Conservation (phyloP, 768 basidiomycete species). For the Mycena epipterygia region DNA sequence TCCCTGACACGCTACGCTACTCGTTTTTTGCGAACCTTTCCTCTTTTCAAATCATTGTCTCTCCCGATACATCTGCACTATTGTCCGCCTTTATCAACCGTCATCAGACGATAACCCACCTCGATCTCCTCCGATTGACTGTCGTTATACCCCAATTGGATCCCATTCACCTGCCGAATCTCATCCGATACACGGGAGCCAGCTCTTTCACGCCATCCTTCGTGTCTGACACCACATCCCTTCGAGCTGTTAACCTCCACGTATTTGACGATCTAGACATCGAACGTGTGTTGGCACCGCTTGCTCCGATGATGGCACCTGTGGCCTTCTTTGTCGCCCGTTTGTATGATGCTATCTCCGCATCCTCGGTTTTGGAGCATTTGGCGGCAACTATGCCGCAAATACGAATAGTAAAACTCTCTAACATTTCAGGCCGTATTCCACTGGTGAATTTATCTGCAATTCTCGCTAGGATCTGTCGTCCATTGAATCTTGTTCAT, state of each 20-base stretch:
- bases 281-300: too few relatives aligned
- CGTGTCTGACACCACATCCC: not conserved
- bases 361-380: too few relatives aligned
- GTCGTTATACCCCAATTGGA: not conserved
- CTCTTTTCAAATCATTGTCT: not conserved
- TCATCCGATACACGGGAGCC: not conserved
- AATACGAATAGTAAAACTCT: too few relatives aligned
- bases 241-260: not conserved
- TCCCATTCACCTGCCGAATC: not conserved
- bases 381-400: too few relatives aligned
- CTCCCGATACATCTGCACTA: not conserved
- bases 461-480: too few relatives aligned
- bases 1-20: not conserved
- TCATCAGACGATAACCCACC: not conserved
- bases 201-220: not conserved
- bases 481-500: too few relatives aligned
- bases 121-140: not conserved
- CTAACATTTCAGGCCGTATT: too few relatives aligned
- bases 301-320: too few relatives aligned
- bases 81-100: constrained; percentile 4
- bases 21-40: not conserved
- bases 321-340: too few relatives aligned
- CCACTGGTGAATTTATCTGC: too few relatives aligned
- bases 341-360: too few relatives aligned
- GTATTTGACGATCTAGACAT: not conserved